These are phyloP conservation scores for Amborella trichopoda DNA, from an alignment of 164 flowering plant genomes.

Conservation along the genomic window DNA sequence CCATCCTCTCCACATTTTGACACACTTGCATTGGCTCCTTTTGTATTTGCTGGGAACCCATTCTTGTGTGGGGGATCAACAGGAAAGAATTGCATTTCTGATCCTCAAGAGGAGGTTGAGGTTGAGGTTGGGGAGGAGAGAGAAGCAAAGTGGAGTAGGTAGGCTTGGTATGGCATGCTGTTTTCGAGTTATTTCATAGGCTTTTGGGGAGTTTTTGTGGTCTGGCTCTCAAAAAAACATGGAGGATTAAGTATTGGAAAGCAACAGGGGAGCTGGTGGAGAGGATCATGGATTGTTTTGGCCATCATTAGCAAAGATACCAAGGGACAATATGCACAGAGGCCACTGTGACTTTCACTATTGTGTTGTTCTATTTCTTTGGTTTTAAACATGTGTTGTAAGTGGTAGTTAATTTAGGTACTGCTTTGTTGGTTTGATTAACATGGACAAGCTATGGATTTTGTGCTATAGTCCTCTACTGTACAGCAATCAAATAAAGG, in stretches of 20 bases:
- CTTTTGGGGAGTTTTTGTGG: conserved; percentile 5
- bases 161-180: neutral
- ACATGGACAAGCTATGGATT: too few relatives aligned
- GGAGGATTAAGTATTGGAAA: conserved; percentile 3
- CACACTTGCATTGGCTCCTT: conserved; percentile 7
- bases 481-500: too few relatives aligned
- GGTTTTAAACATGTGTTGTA: too few relatives aligned
- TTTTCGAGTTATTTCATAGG: conserved; percentile 7
- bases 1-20: conserved; percentile 10
- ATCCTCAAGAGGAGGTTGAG: neutral
- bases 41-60: conserved; percentile 7
- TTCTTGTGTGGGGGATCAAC: conserved; percentile 4
- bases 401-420: too few relatives aligned
- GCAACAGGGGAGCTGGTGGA: too few relatives aligned
- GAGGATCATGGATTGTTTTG: too few relatives aligned
- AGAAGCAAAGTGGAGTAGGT: neutral
- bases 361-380: too few relatives aligned
- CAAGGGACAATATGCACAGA: too few relatives aligned
- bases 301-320: too few relatives aligned
- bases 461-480: too few relatives aligned
- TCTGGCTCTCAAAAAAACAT: conserved; percentile 1
- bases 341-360: too few relatives aligned
- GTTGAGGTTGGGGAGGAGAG: neutral
- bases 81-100: conserved; percentile 1
- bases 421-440: too few relatives aligned